Base-by-base conservation (phyloP, 139 green algal species). In the Dunaliella sp. region DNA sequence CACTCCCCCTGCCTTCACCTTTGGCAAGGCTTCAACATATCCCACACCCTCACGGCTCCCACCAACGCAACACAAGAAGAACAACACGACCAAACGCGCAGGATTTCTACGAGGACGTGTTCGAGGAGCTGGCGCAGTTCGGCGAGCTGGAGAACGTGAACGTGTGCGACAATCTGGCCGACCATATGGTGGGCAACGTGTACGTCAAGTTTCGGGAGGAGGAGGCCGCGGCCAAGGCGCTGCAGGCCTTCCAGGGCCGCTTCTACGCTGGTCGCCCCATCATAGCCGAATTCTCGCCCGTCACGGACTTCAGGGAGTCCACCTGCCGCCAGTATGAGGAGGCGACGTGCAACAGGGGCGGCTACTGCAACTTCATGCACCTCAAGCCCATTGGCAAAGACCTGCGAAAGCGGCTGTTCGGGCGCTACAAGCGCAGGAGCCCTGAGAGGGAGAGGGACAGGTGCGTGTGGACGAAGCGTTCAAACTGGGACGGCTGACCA, bases 331-430 rank as follows among this genome's bases (percentile, higher is more conserved):
- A 99, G 91, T 99, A 99, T 86, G 97, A 99, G 91, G 97, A 99
- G 93, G 96, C 97, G 87, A 98, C 91, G 28, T 99, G 97, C 94
- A 96, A 94, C 77, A 93, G 97, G 32, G 97, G 97, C 34, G 97
- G 97, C 36, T 99, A 99, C 91, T 99, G 97, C 93, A 99, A 99
- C 91, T 99, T 99, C 93, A 99, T 99, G 97, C 97, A 99, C 87
- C 88, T 99, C 83, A 96, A 97, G 87, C 97, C 96, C 36, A 98
- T 99, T 87, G 91, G 90, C 89, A 95, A 90, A 77, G 90, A 94
- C 7, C 84, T 97, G 83, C 90, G 95, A 21, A 95, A 95, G 91
- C 83, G 91, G 59, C 87, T 97, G 81, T 99, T 98, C 87, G 96
- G 96, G 1, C 86, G 95, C 7, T 98, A 98, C 92, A 93, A 93